phyloP scores from a whole-genome alignment of 805 yeast species.

The Starmerella bombicola region DNA sequence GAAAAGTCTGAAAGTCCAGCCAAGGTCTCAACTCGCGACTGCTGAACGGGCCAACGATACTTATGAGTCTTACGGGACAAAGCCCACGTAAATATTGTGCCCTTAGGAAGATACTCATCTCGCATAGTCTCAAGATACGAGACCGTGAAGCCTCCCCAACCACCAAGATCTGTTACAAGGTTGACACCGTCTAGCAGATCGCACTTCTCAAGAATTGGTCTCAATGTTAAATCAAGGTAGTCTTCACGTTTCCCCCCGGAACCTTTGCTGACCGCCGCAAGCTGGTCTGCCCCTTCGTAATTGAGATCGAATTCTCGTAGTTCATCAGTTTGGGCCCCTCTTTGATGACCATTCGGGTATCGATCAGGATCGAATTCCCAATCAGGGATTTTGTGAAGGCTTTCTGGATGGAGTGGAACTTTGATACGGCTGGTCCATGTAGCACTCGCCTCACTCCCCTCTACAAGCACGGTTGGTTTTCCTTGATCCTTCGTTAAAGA shows the following conservation, averaged over 20 bases:
- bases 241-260: constrained; percentile 21
- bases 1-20: constrained; percentile 16
- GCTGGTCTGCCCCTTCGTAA: constrained; percentile 52
- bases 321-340: constrained; percentile 23
- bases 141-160: constrained; percentile 71
- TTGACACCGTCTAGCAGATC: constrained; percentile 65
- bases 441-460: background rate
- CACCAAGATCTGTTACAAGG: constrained; percentile 50
- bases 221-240: constrained; percentile 49
- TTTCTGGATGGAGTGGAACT: constrained; percentile 51
- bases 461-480: constrained; percentile 20
- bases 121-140: constrained; percentile 41
- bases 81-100: constrained; percentile 19
- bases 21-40: constrained; percentile 16
- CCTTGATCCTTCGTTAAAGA: constrained; percentile 10
- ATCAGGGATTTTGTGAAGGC: constrained; percentile 41
- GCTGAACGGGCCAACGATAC: background rate
- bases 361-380: constrained; percentile 40
- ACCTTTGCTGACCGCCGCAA: constrained; percentile 30
- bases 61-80: constrained; percentile 4
- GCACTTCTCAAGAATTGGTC: constrained; percentile 58
- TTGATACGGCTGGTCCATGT: constrained; percentile 73
- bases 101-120: constrained; percentile 33
- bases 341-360: constrained; percentile 27
- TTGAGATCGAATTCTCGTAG: constrained; percentile 21